These are phyloP conservation scores for Quercus phellos DNA, from an alignment of 331 rosid species.

Conservation along the genomic window DNA sequence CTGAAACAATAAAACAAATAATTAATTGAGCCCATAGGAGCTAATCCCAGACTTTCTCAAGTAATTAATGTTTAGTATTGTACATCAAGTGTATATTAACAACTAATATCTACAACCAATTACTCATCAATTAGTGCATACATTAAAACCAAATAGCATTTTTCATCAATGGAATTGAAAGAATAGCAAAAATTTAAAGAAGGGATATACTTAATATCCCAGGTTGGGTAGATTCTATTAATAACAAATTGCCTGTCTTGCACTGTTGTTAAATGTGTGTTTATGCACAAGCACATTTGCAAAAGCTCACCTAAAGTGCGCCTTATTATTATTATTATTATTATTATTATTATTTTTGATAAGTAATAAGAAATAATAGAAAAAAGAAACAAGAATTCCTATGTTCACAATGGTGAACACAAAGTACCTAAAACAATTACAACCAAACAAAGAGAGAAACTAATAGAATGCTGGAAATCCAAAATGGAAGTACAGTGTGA, in stretches of 20 bases:
- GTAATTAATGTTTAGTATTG: not conserved
- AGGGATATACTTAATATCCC: not conserved
- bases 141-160: not conserved
- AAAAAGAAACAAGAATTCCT: too few relatives aligned
- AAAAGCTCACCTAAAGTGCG: too few relatives aligned
- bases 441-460: too few relatives aligned
- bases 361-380: too few relatives aligned
- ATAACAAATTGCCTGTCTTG: not conserved
- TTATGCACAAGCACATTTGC: too few relatives aligned
- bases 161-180: not conserved
- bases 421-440: too few relatives aligned
- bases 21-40: slow-evolving; percentile 9
- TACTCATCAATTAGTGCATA: not conserved
- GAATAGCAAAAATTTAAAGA: not conserved
- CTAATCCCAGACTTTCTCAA: not conserved
- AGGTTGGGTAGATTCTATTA: not conserved
- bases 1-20: slow-evolving; percentile 39
- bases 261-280: too few relatives aligned
- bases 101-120: not conserved
- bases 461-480: too few relatives aligned
- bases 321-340: too few relatives aligned
- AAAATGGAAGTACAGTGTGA: too few relatives aligned
- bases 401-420: too few relatives aligned
- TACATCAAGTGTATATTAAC: not conserved
- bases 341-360: too few relatives aligned